phyloP scores from a whole-genome alignment of 805 yeast species.

The Zygosaccharomyces gambellarensis region DNA sequence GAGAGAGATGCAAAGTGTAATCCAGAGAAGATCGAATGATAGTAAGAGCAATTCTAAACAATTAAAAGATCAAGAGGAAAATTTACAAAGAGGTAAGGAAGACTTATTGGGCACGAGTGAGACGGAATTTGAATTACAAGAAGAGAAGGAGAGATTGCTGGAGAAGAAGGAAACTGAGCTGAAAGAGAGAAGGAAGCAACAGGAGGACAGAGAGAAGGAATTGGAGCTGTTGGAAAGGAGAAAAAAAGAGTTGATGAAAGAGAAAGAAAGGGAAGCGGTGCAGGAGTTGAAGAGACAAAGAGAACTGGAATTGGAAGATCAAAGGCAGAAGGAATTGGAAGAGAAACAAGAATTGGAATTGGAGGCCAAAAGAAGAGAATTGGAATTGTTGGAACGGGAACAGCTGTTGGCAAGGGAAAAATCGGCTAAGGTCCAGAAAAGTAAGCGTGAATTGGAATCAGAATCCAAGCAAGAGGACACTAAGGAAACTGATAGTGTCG shows the following conservation, averaged over 20 bases:
- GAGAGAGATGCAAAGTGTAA: slow-evolving; percentile 12
- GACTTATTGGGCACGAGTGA: slow-evolving; percentile 2
- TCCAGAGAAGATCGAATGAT: background rate
- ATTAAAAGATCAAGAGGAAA: slow-evolving; percentile 1
- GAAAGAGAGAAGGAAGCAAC: background rate
- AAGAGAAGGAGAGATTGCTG: slow-evolving; percentile 1
- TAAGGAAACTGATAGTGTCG: background rate
- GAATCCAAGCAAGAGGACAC: background rate
- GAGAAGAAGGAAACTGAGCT: background rate
- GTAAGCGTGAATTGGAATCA: background rate
- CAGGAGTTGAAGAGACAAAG: background rate
- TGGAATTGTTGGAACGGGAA: slow-evolving; percentile 1
- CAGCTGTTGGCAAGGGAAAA: background rate
- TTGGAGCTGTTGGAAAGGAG: background rate
- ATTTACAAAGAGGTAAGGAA: slow-evolving; percentile 2
- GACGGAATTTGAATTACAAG: background rate
- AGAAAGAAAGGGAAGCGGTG: background rate
- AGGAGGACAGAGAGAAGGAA: slow-evolving; percentile 2
- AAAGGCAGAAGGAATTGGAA: background rate
- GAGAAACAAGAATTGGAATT: background rate
- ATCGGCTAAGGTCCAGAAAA: background rate
- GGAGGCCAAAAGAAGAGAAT: background rate
- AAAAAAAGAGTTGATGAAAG: background rate
- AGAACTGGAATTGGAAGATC: background rate
- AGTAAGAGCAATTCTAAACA: background rate